These are phyloP conservation scores for Cryptosporidium sp. DNA, from an alignment of 169 alveolate species.

Conservation along the genomic window DNA sequence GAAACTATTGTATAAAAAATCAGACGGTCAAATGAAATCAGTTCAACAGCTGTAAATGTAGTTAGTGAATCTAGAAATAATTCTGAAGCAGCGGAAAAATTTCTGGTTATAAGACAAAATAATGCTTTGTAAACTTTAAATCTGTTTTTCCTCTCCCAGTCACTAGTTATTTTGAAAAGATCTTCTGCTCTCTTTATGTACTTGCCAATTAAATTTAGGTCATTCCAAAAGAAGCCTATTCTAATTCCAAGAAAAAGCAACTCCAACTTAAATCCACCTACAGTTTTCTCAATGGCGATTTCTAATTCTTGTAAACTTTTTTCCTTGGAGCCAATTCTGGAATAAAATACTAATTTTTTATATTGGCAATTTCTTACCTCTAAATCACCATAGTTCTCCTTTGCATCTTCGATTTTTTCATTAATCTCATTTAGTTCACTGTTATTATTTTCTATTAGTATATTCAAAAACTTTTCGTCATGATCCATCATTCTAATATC, in stretches of 20 bases:
- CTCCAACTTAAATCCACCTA: conserved; percentile 83
- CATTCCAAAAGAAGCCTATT: conserved; percentile 80
- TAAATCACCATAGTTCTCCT: conserved; percentile 82
- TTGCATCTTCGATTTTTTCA: conserved; percentile 81
- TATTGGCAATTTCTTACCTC: conserved; percentile 85
- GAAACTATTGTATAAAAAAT: conserved; percentile 92
- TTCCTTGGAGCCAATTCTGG: conserved; percentile 36
- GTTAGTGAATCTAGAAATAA: conserved; percentile 89
- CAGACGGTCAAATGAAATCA: conserved; percentile 90
- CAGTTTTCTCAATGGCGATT: conserved; percentile 79
- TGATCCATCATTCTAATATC: neutral
- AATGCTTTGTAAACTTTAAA: conserved; percentile 94
- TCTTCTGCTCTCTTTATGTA: conserved; percentile 40
- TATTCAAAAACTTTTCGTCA: neutral
- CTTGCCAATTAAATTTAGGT: conserved; percentile 67
- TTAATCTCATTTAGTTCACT: conserved; percentile 77
- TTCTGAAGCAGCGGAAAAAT: conserved; percentile 90
- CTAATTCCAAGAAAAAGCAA: conserved; percentile 81
- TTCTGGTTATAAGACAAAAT: conserved; percentile 85
- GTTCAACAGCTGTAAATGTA: conserved; percentile 95
- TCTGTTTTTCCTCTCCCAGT: conserved; percentile 98
- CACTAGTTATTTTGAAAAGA: conserved; percentile 95
- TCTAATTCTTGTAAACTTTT: conserved; percentile 69
- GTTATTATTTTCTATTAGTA: neutral
- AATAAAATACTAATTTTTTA: conserved; percentile 78